These are phyloP conservation scores for Leonotis leonurus DNA, from an alignment of 257 asterid species.

Conservation along the genomic window DNA sequence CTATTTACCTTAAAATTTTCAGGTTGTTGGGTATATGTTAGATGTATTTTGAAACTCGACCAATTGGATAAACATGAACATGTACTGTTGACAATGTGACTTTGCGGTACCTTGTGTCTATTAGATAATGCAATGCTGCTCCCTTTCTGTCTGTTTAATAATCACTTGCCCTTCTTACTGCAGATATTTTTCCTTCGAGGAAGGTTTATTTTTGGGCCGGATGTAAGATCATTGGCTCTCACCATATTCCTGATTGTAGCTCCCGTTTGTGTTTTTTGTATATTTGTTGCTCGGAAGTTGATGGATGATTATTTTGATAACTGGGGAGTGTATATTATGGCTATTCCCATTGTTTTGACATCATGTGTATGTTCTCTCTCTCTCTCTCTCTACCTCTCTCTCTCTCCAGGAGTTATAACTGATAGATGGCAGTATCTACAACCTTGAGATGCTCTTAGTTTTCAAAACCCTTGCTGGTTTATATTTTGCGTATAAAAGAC, in stretches of 20 bases:
- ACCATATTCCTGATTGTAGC: slow-evolving; percentile 75
- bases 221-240: slow-evolving; percentile 74
- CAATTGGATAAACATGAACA: not conserved
- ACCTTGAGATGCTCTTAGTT: not conserved
- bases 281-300: slow-evolving; percentile 76
- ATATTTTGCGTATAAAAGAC: not conserved
- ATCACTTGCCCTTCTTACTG: slow-evolving; percentile 15
- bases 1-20: not conserved
- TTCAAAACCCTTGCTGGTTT: not conserved
- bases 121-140: not conserved
- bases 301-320: slow-evolving; percentile 54
- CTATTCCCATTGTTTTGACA: slow-evolving; percentile 52
- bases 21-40: not conserved
- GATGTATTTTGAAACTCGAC: not conserved
- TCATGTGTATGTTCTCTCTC: slow-evolving; percentile 45
- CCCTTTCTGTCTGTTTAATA: not conserved
- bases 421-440: not conserved
- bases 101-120: not conserved
- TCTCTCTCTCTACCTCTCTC: slow-evolving; percentile 3
- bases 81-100: not conserved
- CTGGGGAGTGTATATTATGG: slow-evolving; percentile 66
- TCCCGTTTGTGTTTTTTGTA: slow-evolving; percentile 74
- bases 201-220: slow-evolving; percentile 91
- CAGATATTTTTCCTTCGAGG: slow-evolving; percentile 82
- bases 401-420: not conserved